A percentile compares a stretch with the other conserved stretches of the same genome.
These are phyloP conservation scores for Hymenoscyphus linearis DNA, from an alignment of 2,329 filamentous ascomycete genomes.

Conservation along the genomic window DNA sequence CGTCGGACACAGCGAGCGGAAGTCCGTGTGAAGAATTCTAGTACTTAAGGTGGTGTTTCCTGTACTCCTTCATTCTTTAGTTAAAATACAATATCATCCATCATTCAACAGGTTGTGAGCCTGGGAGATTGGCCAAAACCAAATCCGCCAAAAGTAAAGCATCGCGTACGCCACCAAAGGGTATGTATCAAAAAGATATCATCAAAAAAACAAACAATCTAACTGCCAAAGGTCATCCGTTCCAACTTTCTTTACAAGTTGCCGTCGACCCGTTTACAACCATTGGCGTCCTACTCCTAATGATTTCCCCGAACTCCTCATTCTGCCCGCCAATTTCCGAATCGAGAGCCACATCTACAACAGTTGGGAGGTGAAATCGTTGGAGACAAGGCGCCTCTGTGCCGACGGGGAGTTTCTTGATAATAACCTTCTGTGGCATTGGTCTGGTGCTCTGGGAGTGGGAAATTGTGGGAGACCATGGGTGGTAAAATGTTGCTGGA, in stretches of 20 bases:
- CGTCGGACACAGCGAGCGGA: too few relatives aligned
- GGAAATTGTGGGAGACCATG: neutral
- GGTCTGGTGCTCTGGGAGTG: neutral
- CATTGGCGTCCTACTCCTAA: neutral
- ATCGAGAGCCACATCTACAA: neutral
- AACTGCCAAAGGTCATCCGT: neutral
- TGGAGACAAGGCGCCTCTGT: conserved; percentile 7
- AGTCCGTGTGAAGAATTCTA: too few relatives aligned
- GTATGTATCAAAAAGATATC: neutral
- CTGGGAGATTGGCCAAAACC: too few relatives aligned
- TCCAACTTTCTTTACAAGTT: neutral
- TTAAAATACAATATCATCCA: too few relatives aligned
- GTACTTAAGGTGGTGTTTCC: too few relatives aligned
- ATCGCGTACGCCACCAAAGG: neutral
- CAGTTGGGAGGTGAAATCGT: neutral
- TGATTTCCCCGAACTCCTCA: neutral
- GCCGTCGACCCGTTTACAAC: neutral
- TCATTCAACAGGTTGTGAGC: too few relatives aligned
- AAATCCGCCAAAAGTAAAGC: too few relatives aligned
- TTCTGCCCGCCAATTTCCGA: neutral
- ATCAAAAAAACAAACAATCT: neutral
- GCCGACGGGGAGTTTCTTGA: conserved; percentile 15
- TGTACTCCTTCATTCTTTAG: too few relatives aligned
- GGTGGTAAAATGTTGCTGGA: neutral
- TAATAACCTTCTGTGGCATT: conserved; percentile 14